A percentile compares a stretch with the other conserved stretches of the same genome.
phyloP scores from a whole-genome alignment of 2,329 filamentous ascomycete genomes.

The Trichoderma sp. region DNA sequence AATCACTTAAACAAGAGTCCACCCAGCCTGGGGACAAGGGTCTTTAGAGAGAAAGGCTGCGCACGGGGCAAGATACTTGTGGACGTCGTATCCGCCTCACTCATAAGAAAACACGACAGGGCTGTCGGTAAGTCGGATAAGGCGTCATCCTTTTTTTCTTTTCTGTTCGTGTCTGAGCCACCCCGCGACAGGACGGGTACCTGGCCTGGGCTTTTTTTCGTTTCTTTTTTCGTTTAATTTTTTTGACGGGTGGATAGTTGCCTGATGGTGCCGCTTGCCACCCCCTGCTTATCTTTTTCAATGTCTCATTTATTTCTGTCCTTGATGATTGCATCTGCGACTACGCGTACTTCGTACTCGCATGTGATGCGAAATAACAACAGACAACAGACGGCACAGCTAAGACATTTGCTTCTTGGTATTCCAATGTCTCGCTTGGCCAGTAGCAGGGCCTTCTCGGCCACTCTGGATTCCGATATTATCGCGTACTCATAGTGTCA shows the following conservation, averaged over 20 bases:
- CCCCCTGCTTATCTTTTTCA: constrained; percentile 3
- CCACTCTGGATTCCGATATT: not conserved
- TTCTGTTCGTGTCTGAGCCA: not conserved
- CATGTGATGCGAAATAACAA: constrained; percentile 8
- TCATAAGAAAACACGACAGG: not conserved
- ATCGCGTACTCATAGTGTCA: not conserved
- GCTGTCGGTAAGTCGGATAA: constrained; percentile 16
- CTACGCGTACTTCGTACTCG: not conserved
- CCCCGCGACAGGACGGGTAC: constrained; percentile 10
- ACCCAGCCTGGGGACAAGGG: not conserved
- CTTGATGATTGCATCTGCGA: not conserved
- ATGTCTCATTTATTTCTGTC: not conserved
- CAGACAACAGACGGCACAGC: not conserved
- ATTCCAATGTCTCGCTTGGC: not conserved
- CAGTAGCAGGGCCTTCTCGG: not conserved
- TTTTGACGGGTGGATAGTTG: constrained; percentile 2
- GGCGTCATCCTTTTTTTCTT: constrained; percentile 13
- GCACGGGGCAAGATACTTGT: not conserved
- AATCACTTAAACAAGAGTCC: not conserved
- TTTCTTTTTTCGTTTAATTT: not conserved
- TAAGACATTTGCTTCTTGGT: not conserved
- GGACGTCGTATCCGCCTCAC: not conserved
- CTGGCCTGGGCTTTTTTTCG: not conserved
- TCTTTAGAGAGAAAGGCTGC: not conserved
- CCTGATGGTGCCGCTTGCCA: not conserved